phyloP scores from a whole-genome alignment of 345 rosid species.

The Draba incana region DNA sequence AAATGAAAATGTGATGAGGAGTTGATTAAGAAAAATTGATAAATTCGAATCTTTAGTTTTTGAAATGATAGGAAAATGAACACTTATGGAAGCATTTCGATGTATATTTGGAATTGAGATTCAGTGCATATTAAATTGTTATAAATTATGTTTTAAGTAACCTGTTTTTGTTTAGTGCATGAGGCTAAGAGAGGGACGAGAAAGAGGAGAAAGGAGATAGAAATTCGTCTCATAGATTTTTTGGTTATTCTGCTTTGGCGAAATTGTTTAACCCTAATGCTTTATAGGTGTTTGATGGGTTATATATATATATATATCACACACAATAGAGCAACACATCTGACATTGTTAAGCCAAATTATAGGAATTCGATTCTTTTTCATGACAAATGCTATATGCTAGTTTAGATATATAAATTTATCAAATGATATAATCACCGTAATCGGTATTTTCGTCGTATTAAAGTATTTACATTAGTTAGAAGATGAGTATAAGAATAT shows the following conservation, averaged over 20 bases:
- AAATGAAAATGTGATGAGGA: not conserved
- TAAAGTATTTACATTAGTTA: not conserved
- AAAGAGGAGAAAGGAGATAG: slow-evolving; percentile 8
- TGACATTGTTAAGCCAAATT: not conserved
- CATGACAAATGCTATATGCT: not conserved
- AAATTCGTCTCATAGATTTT: slow-evolving; percentile 3
- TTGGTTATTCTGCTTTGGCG: not conserved
- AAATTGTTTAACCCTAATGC: slow-evolving; percentile 1
- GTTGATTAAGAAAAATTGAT: not conserved
- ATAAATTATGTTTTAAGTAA: not conserved
- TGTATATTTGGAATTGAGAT: not conserved
- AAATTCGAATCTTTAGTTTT: not conserved
- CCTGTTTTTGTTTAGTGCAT: slow-evolving; percentile 33
- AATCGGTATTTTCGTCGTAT: not conserved
- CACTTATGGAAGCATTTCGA: not conserved
- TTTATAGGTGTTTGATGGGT: not conserved
- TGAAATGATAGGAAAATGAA: not conserved
- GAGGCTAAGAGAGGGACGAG: slow-evolving; percentile 32
- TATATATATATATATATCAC: not conserved
- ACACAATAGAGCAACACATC: not conserved
- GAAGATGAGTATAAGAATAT: slow-evolving; percentile 13
- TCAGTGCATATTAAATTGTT: not conserved
- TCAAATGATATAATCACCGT: not conserved
- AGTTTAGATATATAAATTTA: not conserved
- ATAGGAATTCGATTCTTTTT: not conserved